phyloP scores from a whole-genome alignment of 2,329 filamentous ascomycete species.

The Trichoderma harzianum region DNA sequence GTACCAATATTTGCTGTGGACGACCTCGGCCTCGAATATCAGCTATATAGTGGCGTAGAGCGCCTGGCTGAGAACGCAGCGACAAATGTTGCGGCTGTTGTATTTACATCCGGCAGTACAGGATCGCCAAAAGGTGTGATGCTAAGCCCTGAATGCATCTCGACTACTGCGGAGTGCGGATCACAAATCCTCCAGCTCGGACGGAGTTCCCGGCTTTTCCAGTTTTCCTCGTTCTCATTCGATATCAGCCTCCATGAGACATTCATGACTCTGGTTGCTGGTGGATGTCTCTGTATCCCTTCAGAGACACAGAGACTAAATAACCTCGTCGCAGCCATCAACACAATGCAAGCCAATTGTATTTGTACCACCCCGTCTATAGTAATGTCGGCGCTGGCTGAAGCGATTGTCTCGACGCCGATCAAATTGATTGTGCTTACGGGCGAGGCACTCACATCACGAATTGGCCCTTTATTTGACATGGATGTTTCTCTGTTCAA shows the following conservation, averaged over 20 bases:
- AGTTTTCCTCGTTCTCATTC: neutral
- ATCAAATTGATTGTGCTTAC: neutral
- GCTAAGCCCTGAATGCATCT: neutral
- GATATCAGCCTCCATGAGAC: neutral
- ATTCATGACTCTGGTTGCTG: neutral
- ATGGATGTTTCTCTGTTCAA: neutral
- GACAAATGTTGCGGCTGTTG: neutral
- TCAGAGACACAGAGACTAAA: neutral
- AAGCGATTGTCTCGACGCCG: neutral
- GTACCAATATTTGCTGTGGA: neutral
- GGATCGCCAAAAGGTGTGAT: neutral
- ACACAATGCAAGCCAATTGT: neutral
- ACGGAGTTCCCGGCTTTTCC: neutral
- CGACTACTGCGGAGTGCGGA: neutral
- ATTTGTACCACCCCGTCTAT: neutral
- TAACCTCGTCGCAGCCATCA: neutral
- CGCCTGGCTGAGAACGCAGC: neutral
- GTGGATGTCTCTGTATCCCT: neutral
- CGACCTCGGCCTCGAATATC: neutral
- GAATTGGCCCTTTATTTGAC: neutral
- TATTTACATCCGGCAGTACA: neutral
- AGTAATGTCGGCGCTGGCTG: neutral
- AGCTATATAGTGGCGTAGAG: neutral
- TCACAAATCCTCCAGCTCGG: neutral
- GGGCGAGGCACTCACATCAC: neutral